phyloP scores from a whole-genome alignment of 2,329 filamentous ascomycete genomes.

The Aspergillus sp. region DNA sequence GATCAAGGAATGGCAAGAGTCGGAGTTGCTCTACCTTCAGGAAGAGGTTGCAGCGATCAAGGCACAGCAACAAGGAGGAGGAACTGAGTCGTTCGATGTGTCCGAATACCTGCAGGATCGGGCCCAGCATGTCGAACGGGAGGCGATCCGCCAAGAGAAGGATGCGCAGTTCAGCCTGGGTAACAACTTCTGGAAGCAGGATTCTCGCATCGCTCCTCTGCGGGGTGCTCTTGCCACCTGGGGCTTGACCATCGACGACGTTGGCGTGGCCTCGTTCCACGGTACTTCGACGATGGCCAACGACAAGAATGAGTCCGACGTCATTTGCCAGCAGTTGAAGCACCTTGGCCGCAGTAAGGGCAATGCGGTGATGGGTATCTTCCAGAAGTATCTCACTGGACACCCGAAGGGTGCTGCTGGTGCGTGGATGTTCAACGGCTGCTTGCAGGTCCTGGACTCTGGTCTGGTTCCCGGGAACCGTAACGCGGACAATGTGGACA shows the following conservation, averaged over 20 bases:
- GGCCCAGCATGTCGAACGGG: slow-evolving; percentile 73
- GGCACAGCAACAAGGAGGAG: slow-evolving; percentile 45
- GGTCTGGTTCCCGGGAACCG: slow-evolving; percentile 94
- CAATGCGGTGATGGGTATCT: slow-evolving; percentile 91
- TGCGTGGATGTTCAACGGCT: slow-evolving; percentile 99
- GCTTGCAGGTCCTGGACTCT: slow-evolving; percentile 86
- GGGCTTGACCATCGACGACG: slow-evolving; percentile 94
- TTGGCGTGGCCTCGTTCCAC: slow-evolving; percentile 95
- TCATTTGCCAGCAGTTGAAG: slow-evolving; percentile 90
- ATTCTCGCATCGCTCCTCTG: slow-evolving; percentile 85
- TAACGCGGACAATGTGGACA: slow-evolving; percentile 95
- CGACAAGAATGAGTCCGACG: slow-evolving; percentile 98
- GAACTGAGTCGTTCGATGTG: slow-evolving; percentile 63
- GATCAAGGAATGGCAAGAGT: slow-evolving; percentile 94
- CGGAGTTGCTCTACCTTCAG: slow-evolving; percentile 83
- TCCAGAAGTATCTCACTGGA: slow-evolving; percentile 98
- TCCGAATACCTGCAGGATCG: slow-evolving; percentile 80
- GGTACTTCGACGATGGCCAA: slow-evolving; percentile 97
- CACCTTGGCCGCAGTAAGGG: slow-evolving; percentile 95
- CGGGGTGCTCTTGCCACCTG: slow-evolving; percentile 94
- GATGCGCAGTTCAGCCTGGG: slow-evolving; percentile 87
- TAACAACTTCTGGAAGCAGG: slow-evolving; percentile 98
- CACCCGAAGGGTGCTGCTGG: slow-evolving; percentile 98
- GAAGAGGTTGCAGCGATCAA: slow-evolving; percentile 91
- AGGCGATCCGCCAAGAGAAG: slow-evolving; percentile 84